Conservation (phyloP, 768 basidiomycete species). For the Suillus sp. region DNA sequence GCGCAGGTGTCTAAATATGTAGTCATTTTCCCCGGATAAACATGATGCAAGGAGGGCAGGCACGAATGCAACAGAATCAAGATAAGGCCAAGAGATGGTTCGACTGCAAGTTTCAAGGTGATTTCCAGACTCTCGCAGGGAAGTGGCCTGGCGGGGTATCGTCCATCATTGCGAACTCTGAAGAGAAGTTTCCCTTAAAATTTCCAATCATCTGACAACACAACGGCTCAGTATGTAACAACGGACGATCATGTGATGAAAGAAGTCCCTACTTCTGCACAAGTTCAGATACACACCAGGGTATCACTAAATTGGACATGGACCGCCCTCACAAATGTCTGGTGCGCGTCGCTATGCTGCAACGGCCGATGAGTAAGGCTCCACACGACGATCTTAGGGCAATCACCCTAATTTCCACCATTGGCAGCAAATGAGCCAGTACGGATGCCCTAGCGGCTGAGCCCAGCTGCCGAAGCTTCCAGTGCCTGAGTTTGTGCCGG, state of each 20-base stretch:
- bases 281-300: too few relatives aligned
- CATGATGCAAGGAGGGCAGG: neutral
- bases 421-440: neutral
- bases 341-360: neutral
- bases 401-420: neutral
- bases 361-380: neutral
- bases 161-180: too few relatives aligned
- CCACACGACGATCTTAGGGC: neutral
- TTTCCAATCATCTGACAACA: too few relatives aligned
- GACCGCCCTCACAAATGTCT: neutral
- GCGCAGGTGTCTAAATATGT: neutral
- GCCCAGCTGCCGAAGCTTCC: neutral
- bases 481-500: neutral
- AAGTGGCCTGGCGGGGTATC: too few relatives aligned
- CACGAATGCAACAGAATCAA: neutral
- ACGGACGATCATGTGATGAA: neutral
- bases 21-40: neutral
- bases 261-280: neutral
- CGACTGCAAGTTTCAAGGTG: neutral
- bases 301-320: neutral
- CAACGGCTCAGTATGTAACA: neutral
- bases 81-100: too few relatives aligned
- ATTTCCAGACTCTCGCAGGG: neutral
- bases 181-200: neutral
- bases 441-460: neutral